A percentile compares a stretch with the other conserved stretches of the same genome.
These are phyloP conservation scores for Apiotrichum domesticum DNA, from an alignment of 1,284 basidiomycete genomes.

Conservation along the genomic window DNA sequence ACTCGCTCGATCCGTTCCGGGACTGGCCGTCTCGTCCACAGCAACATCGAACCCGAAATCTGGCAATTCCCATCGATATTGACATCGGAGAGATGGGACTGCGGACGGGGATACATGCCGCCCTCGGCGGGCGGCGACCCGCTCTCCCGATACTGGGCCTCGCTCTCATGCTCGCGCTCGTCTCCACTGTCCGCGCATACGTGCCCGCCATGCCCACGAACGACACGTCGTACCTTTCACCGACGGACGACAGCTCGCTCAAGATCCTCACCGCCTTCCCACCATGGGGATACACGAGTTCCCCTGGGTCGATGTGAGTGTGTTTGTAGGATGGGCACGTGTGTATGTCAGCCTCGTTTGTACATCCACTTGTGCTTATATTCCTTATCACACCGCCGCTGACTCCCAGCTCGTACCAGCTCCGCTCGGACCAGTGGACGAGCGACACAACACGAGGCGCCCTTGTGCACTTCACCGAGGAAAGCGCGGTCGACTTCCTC, in stretches of 20 bases:
- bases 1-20: too few relatives aligned
- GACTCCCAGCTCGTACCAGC: constrained; percentile 37
- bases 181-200: constrained; percentile 23
- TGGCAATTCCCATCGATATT: too few relatives aligned
- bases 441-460: constrained; percentile 55
- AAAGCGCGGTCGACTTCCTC: constrained; percentile 4
- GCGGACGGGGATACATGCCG: too few relatives aligned
- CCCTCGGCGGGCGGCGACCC: too few relatives aligned
- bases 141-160: too few relatives aligned
- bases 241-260: not conserved
- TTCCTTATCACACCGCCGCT: too few relatives aligned
- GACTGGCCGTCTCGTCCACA: too few relatives aligned
- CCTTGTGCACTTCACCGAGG: constrained; percentile 70
- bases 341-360: not conserved
- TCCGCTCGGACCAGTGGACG: constrained; percentile 33
- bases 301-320: constrained; percentile 40
- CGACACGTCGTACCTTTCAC: constrained; percentile 51
- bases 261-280: constrained; percentile 44
- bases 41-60: too few relatives aligned
- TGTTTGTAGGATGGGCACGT: not conserved
- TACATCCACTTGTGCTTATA: too few relatives aligned
- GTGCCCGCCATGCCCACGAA: constrained; percentile 69
- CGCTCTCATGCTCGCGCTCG: too few relatives aligned
- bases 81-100: too few relatives aligned
- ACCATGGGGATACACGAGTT: constrained; percentile 32